A percentile compares a stretch with the other conserved stretches of the same genome.
Evolutionary conservation across 257 asterid species (phyloP).

Genomic region (Anisodus acutangulus): DNA sequence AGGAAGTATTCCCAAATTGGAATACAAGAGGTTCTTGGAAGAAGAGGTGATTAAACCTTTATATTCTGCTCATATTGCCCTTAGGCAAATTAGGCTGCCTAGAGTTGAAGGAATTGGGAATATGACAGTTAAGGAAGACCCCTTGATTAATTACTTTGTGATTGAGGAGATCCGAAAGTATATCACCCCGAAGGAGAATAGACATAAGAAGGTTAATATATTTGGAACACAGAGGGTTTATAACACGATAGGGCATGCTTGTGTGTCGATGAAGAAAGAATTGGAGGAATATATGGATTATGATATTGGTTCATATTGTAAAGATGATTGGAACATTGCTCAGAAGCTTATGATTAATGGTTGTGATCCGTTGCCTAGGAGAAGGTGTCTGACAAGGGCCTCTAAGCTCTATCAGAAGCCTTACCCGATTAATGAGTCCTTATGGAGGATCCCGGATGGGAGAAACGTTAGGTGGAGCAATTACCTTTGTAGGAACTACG

Average conservation of each 20-base stretch:
- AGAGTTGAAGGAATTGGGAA: conserved; percentile 42
- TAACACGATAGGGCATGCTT: conserved; percentile 87
- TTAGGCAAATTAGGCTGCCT: conserved; percentile 81
- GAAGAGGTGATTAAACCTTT: conserved; percentile 80
- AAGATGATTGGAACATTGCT: conserved; percentile 81
- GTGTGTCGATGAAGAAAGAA: conserved; percentile 67
- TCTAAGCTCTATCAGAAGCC: conserved; percentile 79
- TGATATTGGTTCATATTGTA: conserved; percentile 86
- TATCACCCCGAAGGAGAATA: conserved; percentile 71
- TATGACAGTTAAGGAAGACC: conserved; percentile 56
- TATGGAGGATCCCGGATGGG: conserved; percentile 81
- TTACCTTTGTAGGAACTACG: conserved; percentile 71
- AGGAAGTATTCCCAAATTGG: conserved; percentile 53
- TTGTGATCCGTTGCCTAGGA: conserved; percentile 85
- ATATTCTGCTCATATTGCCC: conserved; percentile 75
- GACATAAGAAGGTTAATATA: conserved; percentile 64
- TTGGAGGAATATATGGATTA: conserved; percentile 89
- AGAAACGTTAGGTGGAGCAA: conserved; percentile 91
- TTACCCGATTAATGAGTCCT: conserved; percentile 80
- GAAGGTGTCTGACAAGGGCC: conserved; percentile 84
- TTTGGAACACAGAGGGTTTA: conserved; percentile 63
- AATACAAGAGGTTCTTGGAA: conserved; percentile 67
- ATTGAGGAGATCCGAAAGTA: conserved; percentile 90
- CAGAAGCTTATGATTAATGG: conserved; percentile 84
- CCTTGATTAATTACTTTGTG: conserved; percentile 67